Evolutionary conservation across 2,329 filamentous ascomycete genomes (phyloP), one percentile per base, ranked within the genome.

Genomic region (Polytolypa hystricis): DNA sequence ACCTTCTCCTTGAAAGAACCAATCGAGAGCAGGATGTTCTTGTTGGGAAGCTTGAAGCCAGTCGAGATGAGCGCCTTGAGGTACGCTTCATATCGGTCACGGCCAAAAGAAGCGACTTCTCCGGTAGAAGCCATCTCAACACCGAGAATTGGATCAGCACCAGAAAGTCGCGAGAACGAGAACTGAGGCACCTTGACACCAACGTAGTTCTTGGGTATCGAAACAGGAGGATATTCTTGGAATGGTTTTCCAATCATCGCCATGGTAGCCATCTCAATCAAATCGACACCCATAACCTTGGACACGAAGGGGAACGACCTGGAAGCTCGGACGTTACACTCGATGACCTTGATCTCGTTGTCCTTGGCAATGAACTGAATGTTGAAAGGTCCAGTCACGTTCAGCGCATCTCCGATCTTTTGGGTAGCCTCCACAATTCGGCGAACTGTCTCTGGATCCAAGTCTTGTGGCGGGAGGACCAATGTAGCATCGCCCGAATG

Each of bases 341-440:
- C 91, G 46, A 98, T 98, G 47, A 98, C 91, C 71, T 96, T 96
- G 70, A 98, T 96, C 48, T 96, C 89, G 58, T 96, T 96, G 60
- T 96, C 87, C 69, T 96, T 96, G 52, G 91, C 91, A 53, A 98
- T 98, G 67, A 98, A 96, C 60, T 98, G 91, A 45, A 98, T 98
- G 65, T 98, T 98, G 74, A 82, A 95, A 15, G 91, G 91, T 33
- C 91, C 91, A 27, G 91, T 96, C 39, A 98, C 81, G 57, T 96
- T 95, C 41, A 96, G 73, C 11, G 91, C 89, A 44, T 82, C 79
- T 47, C 82, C 91, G 50, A 98, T 96, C 73, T 96, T 96, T 48
- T 81, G 74, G 10, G 91, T 96, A 3, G 91, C 91, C 58, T 95
- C 87, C 58, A 89, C 86, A 40, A 98, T 96, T 47, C 89, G 78